These are phyloP conservation scores for Barnettozyma populi DNA, from an alignment of 805 yeast species.

Conservation along the genomic window DNA sequence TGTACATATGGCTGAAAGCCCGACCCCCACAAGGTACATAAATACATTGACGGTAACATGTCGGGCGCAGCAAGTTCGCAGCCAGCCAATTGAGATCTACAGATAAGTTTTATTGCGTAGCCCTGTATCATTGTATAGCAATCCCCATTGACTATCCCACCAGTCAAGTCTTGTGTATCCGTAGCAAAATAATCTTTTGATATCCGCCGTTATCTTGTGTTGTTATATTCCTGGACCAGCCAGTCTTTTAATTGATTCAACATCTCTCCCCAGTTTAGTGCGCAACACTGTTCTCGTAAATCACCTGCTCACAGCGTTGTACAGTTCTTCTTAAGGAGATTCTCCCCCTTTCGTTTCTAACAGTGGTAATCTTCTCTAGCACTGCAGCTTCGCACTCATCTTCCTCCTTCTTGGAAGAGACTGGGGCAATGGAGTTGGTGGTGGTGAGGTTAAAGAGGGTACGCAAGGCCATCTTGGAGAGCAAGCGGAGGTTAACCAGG, in stretches of 20 bases:
- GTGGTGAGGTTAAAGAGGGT: slow-evolving; percentile 4
- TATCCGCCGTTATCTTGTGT: neutral
- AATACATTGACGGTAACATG: no score
- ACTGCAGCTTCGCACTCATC: neutral
- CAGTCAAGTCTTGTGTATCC: neutral
- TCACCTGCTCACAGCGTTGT: slow-evolving; percentile 14
- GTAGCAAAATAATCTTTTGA: neutral
- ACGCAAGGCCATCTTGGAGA: neutral
- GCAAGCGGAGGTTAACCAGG: slow-evolving; percentile 8
- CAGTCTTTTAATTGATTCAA: neutral
- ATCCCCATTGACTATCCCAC: neutral
- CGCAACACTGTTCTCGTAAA: slow-evolving; percentile 13
- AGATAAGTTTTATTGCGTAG: neutral
- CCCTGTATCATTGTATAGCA: neutral
- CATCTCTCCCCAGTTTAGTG: neutral
- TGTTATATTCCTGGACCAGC: neutral
- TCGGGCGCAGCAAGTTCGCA: neutral
- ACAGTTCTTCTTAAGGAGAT: slow-evolving; percentile 11
- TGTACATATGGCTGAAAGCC: neutral
- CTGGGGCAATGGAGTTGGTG: neutral
- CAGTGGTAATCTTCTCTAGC: slow-evolving; percentile 1
- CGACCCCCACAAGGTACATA: neutral
- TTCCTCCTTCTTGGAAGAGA: neutral
- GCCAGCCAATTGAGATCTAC: neutral
- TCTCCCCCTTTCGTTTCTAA: slow-evolving; percentile 6